A percentile compares a stretch with the other conserved stretches of the same genome.
phyloP scores from a whole-genome alignment of 2,329 filamentous ascomycete genomes.

The Diplodia intermedia region DNA sequence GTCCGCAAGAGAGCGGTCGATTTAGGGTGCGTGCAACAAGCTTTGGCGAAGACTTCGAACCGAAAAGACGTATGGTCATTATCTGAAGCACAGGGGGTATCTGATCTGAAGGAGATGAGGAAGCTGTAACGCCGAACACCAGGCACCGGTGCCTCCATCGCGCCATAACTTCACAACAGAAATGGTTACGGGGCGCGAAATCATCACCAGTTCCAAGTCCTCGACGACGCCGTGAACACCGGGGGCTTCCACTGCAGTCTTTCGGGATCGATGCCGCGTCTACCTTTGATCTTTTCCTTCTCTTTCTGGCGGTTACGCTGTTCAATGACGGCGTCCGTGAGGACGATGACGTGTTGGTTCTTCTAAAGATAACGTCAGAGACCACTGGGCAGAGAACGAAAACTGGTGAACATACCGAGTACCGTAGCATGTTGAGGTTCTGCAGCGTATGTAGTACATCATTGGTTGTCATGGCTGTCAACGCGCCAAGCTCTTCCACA shows the following conservation, averaged over 20 bases:
- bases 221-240: conserved; percentile 84
- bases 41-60: background rate
- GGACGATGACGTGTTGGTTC: conserved; percentile 93
- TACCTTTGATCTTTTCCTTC: conserved; percentile 80
- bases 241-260: conserved; percentile 94
- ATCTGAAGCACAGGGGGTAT: conserved; percentile 22
- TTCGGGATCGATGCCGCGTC: conserved; percentile 76
- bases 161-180: background rate
- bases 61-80: background rate
- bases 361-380: conserved; percentile 57
- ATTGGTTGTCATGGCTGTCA: conserved; percentile 93
- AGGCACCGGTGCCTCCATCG: conserved; percentile 3
- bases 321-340: conserved; percentile 81
- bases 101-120: conserved; percentile 5
- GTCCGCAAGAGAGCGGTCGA: background rate
- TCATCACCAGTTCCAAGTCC: conserved; percentile 91
- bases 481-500: conserved; percentile 80
- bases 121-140: background rate
- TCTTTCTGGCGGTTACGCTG: conserved; percentile 74
- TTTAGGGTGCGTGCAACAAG: background rate
- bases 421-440: conserved; percentile 92
- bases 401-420: conserved; percentile 63
- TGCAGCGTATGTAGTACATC: conserved; percentile 96
- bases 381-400: conserved; percentile 9
- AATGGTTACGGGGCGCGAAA: background rate